These are phyloP conservation scores for Trichosporon sp. DNA, from an alignment of 1,284 basidiomycete genomes.

Conservation along the genomic window DNA sequence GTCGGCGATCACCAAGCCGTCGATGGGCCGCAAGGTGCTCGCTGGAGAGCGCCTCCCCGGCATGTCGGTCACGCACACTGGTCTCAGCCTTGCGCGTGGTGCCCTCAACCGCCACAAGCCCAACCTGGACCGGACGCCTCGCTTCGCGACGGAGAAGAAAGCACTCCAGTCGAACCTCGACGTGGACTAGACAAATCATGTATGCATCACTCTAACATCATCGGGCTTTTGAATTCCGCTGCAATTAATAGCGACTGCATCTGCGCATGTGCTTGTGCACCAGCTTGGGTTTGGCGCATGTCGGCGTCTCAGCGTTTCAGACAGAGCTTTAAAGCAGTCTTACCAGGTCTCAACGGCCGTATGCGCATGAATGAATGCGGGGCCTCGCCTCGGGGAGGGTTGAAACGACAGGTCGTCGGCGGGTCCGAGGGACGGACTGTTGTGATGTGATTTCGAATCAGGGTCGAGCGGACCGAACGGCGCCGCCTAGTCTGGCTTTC, in stretches of 20 bases:
- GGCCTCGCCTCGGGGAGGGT: neutral
- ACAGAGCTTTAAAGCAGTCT: neutral
- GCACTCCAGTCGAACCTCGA: neutral
- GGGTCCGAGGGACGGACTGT: neutral
- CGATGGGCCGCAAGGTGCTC: slow-evolving; percentile 36
- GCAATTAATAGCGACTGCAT: neutral
- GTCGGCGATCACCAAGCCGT: slow-evolving; percentile 30
- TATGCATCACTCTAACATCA: slow-evolving; percentile 23
- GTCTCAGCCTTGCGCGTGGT: slow-evolving; percentile 53
- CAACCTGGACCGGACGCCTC: slow-evolving; percentile 28
- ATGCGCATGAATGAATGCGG: neutral
- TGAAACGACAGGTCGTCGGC: neutral
- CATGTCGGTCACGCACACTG: slow-evolving; percentile 44
- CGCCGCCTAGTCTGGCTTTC: neutral
- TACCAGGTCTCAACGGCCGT: too few species aligned
- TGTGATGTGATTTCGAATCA: slow-evolving; percentile 8
- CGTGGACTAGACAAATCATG: slow-evolving; percentile 20
- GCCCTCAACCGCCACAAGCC: slow-evolving; percentile 36
- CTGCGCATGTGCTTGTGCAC: neutral
- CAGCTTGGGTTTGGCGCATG: neutral
- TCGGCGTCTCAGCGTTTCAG: neutral
- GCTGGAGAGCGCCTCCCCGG: slow-evolving; percentile 55
- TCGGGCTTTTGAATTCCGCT: neutral
- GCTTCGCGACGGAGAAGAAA: slow-evolving; percentile 22
- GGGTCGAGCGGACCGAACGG: slow-evolving; percentile 18